These are phyloP conservation scores for Lodderomyces parapsilosis DNA, from an alignment of 1,139 yeast genomes.

Conservation along the genomic window DNA sequence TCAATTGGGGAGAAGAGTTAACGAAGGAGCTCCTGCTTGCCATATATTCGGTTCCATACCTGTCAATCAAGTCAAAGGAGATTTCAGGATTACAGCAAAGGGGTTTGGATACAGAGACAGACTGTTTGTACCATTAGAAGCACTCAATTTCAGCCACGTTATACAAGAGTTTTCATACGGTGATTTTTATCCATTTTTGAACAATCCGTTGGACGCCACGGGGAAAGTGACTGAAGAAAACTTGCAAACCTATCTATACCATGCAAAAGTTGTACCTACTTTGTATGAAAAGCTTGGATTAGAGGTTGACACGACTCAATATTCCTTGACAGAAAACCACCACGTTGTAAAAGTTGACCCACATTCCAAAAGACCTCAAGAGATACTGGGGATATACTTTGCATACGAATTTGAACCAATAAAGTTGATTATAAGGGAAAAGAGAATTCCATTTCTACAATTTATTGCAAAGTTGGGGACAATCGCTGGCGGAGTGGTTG, in stretches of 20 bases:
- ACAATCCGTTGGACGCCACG: constrained; percentile 82
- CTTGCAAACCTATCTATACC: constrained; percentile 57
- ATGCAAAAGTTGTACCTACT: constrained; percentile 82
- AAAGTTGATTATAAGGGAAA: constrained; percentile 64
- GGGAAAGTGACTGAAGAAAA: constrained; percentile 52
- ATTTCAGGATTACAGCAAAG: constrained; percentile 77
- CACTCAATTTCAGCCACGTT: constrained; percentile 77
- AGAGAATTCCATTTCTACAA: constrained; percentile 70
- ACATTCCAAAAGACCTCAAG: constrained; percentile 24
- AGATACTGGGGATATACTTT: constrained; percentile 78
- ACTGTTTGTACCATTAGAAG: constrained; percentile 44
- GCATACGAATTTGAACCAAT: constrained; percentile 89
- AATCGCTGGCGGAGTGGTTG: constrained; percentile 69
- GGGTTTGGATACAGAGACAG: constrained; percentile 61
- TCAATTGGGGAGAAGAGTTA: constrained; percentile 34
- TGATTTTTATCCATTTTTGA: constrained; percentile 78
- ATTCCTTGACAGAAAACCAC: constrained; percentile 67
- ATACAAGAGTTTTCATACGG: constrained; percentile 91
- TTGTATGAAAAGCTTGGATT: constrained; percentile 69
- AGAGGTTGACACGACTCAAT: constrained; percentile 78
- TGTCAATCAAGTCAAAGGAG: constrained; percentile 83
- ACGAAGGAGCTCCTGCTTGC: constrained; percentile 73
- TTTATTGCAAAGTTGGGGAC: constrained; percentile 80
- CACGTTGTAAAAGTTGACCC: constrained; percentile 21
- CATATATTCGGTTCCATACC: constrained; percentile 86